Percentiles rank a stretch among this genome's conserved stretches.
Conservation (phyloP, 2,329 filamentous ascomycete genomes). For the Claviceps maximensis region DNA sequence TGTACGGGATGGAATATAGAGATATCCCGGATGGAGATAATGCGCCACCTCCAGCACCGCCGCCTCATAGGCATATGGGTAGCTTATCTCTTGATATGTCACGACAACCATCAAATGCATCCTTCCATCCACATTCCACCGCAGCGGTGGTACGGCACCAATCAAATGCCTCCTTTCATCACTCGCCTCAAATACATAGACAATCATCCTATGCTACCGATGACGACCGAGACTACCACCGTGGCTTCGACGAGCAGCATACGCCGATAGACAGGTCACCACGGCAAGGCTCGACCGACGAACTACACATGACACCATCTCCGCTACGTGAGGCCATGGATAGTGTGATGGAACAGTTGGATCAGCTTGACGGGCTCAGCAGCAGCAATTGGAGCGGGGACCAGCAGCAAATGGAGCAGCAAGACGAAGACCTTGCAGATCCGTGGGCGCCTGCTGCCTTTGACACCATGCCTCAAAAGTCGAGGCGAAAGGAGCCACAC, state of each 20-base stretch:
- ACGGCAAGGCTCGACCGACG: slow-evolving; percentile 52
- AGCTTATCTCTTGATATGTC: slow-evolving; percentile 13
- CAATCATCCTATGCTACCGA: slow-evolving; percentile 29
- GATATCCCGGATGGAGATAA: slow-evolving; percentile 30
- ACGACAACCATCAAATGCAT: slow-evolving; percentile 24
- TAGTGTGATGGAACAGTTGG: slow-evolving; percentile 88
- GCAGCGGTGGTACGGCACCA: slow-evolving; percentile 21
- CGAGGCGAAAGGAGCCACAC: slow-evolving; percentile 15
- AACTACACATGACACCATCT: slow-evolving; percentile 67
- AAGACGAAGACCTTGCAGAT: slow-evolving; percentile 43
- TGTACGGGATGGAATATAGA: slow-evolving; percentile 13
- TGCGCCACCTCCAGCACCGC: slow-evolving; percentile 70
- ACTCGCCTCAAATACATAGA: slow-evolving; percentile 17
- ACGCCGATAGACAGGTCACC: slow-evolving; percentile 50
- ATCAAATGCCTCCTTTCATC: slow-evolving; percentile 22
- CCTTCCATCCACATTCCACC: slow-evolving; percentile 17
- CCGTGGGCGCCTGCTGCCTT: slow-evolving; percentile 91
- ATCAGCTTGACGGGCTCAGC: slow-evolving; percentile 52
- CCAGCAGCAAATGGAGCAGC: slow-evolving; percentile 19
- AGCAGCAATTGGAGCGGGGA: slow-evolving; percentile 42
- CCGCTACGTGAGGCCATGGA: slow-evolving; percentile 93
- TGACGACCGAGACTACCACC: slow-evolving; percentile 20
- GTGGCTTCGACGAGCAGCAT: slow-evolving; percentile 20
- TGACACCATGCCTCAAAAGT: slow-evolving; percentile 32
- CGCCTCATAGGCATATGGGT: slow-evolving; percentile 61